Percentiles rank a stretch among this genome's conserved stretches.
Evolutionary conservation across 257 asterid genomes (phyloP).

Genomic region (Solanum rostratum): DNA sequence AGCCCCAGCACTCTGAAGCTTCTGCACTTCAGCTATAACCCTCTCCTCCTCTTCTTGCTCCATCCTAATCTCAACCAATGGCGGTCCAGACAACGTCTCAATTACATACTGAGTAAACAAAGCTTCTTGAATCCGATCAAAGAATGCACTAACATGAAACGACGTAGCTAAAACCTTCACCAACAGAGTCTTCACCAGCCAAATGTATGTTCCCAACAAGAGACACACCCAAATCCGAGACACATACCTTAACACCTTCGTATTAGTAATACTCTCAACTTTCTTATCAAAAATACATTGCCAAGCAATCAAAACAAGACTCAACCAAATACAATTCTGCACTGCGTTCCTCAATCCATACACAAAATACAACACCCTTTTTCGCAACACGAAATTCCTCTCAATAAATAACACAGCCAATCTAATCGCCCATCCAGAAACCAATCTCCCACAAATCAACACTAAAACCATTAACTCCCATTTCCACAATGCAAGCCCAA

Average conservation of each 20-base stretch:
- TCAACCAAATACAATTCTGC: constrained; percentile 77
- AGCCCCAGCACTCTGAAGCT: constrained; percentile 73
- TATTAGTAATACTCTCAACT: constrained; percentile 33
- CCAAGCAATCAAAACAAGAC: constrained; percentile 75
- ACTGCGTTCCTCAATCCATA: constrained; percentile 77
- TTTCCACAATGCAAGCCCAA: constrained; percentile 52
- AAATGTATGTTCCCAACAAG: constrained; percentile 58
- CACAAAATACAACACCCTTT: constrained; percentile 69
- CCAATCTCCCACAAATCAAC: constrained; percentile 61
- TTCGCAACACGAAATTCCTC: constrained; percentile 52
- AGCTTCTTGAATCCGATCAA: constrained; percentile 75
- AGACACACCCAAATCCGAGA: constrained; percentile 74
- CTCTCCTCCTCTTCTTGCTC: constrained; percentile 73
- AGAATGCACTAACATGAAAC: constrained; percentile 72
- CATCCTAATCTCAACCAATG: constrained; percentile 45
- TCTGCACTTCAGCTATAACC: constrained; percentile 59
- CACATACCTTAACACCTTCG: constrained; percentile 37
- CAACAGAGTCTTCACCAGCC: constrained; percentile 66
- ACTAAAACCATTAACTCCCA: constrained; percentile 79
- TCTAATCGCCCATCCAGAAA: constrained; percentile 77
- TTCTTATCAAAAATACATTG: constrained; percentile 52
- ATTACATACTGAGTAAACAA: constrained; percentile 75
- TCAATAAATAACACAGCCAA: constrained; percentile 56
- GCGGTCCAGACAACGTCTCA: constrained; percentile 63
- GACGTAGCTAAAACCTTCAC: constrained; percentile 81